phyloP scores from a whole-genome alignment of 2,329 filamentous ascomycete genomes.

The Botrytis elliptica region DNA sequence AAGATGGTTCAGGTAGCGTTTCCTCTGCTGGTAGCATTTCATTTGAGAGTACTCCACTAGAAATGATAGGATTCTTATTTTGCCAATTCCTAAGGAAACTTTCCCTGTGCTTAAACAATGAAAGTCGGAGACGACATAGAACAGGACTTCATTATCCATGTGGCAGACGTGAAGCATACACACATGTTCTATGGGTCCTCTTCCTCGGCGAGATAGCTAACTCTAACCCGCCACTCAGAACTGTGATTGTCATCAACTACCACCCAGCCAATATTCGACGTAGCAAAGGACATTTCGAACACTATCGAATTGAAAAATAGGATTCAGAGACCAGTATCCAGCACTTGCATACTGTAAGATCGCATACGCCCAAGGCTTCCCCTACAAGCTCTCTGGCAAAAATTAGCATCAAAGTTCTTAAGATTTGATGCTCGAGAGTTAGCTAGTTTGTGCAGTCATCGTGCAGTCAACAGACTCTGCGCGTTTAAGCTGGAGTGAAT shows the following conservation, averaged over 20 bases:
- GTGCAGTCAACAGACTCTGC: neutral
- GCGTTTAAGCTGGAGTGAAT: neutral
- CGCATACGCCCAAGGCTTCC: accelerated
- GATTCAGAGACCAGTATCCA: neutral
- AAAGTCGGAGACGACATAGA: accelerated
- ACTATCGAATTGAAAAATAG: neutral
- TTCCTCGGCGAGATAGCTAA: too few species aligned
- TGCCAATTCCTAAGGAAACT: neutral
- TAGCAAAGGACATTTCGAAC: neutral
- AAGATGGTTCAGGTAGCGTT: neutral
- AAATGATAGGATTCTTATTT: neutral
- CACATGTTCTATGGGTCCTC: too few species aligned
- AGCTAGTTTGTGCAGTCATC: accelerated
- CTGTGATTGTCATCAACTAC: too few species aligned
- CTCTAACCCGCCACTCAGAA: too few species aligned
- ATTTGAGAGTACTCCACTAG: too few species aligned
- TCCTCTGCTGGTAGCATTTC: accelerated
- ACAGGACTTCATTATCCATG: neutral
- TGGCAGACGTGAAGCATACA: neutral
- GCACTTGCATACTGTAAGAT: neutral
- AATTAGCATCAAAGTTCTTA: accelerated
- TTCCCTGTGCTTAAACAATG: neutral
- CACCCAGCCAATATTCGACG: too few species aligned
- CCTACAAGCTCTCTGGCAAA: neutral
- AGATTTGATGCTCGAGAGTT: neutral